A percentile compares a stretch with the other conserved stretches of the same genome.
Evolutionary conservation across 495 filamentous ascomycete species (phyloP).

Genomic region (Neurospora sp.): DNA sequence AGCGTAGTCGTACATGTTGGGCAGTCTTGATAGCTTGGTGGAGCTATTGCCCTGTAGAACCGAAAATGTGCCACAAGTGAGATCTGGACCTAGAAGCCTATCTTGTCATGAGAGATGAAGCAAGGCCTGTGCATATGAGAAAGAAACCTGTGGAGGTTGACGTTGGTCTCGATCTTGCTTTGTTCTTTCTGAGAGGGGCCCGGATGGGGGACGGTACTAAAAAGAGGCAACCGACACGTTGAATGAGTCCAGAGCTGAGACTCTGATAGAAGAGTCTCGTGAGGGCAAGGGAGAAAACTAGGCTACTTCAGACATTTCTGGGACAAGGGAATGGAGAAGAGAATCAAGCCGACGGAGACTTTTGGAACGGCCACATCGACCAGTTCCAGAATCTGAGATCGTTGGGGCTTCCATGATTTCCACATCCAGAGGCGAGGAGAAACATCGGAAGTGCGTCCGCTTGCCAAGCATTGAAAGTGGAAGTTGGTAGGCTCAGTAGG

Average conservation of each 20-base stretch:
- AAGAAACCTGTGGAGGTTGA: neutral
- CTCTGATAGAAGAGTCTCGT: neutral
- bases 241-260: neutral
- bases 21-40: neutral
- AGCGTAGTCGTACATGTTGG: constrained; percentile 53
- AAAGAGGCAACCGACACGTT: neutral
- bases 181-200: neutral
- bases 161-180: neutral
- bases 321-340: neutral
- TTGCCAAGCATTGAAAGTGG: neutral
- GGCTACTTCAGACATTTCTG: neutral
- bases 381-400: neutral
- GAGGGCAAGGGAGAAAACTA: neutral
- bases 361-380: neutral
- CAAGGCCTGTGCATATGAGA: neutral
- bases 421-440: neutral
- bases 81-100: neutral
- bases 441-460: neutral
- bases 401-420: neutral
- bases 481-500: neutral
- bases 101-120: neutral
- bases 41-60: neutral
- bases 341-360: neutral
- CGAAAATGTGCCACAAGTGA: neutral
- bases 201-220: neutral